Evolutionary conservation across 2,329 filamentous ascomycete species (phyloP).

Genomic region (Torrubiellomyces zombiae): DNA sequence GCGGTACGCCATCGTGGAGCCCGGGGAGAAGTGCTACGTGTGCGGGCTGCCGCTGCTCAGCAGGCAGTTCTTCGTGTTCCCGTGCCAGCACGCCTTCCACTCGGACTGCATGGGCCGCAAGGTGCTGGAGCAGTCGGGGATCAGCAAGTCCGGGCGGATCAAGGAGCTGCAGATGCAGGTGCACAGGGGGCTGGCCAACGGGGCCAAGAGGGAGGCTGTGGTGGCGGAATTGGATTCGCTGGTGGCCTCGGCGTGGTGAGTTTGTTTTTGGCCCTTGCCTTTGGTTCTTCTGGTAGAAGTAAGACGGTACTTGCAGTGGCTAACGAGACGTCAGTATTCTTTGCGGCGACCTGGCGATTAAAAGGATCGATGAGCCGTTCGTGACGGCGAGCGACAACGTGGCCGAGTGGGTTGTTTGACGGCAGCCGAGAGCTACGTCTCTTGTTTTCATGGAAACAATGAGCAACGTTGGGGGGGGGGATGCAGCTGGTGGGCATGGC

Average conservation of each 20-base stretch:
- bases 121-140: conserved; percentile 67
- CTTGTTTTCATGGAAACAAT: too few species aligned
- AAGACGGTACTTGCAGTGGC: conserved; percentile 4
- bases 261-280: conserved; percentile 4
- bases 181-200: conserved; percentile 54
- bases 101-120: conserved; percentile 81
- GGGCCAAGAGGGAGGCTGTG: conserved; percentile 61
- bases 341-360: conserved; percentile 89
- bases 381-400: conserved; percentile 54
- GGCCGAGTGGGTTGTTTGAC: conserved; percentile 61
- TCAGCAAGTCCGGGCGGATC: conserved; percentile 63
- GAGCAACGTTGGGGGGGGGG: too few species aligned
- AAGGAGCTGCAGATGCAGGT: conserved; percentile 74
- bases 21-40: conserved; percentile 83
- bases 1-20: conserved; percentile 90
- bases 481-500: too few species aligned
- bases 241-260: conserved; percentile 76
- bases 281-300: not conserved
- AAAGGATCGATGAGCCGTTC: conserved; percentile 86
- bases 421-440: too few species aligned
- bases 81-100: conserved; percentile 95
- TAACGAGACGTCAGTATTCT: conserved; percentile 46
- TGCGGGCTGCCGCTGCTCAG: conserved; percentile 76
- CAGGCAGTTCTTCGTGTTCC: conserved; percentile 94
- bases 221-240: conserved; percentile 82